These are phyloP conservation scores for Talaromyces sp. DNA, from an alignment of 2,329 filamentous ascomycete genomes.

Conservation along the genomic window DNA sequence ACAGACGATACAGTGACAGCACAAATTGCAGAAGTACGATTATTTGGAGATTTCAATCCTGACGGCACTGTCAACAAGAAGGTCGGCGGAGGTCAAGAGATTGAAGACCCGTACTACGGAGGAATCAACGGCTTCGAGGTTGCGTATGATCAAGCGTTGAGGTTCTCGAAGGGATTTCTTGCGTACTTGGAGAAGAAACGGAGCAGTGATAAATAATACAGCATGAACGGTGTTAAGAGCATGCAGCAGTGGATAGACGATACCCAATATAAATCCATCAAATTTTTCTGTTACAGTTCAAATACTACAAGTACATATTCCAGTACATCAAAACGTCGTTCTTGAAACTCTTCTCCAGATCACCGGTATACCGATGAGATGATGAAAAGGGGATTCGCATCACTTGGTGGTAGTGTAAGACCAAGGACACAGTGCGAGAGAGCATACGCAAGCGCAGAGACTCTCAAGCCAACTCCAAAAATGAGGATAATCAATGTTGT, in stretches of 20 bases:
- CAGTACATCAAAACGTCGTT: not conserved
- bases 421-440: conserved; percentile 66
- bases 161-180: conserved; percentile 75
- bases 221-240: not conserved
- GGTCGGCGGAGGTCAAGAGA: conserved; percentile 58
- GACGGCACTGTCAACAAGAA: conserved; percentile 41
- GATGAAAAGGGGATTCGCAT: conserved; percentile 67
- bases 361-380: conserved; percentile 51
- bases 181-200: conserved; percentile 48
- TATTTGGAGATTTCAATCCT: conserved; percentile 80
- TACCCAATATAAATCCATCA: not conserved
- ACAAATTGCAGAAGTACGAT: conserved; percentile 58
- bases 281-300: too few relatives aligned
- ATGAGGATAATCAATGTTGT: conserved; percentile 79
- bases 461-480: conserved; percentile 55
- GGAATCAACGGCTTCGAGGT: conserved; percentile 73
- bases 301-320: too few relatives aligned
- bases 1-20: conserved; percentile 29
- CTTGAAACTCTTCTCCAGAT: conserved; percentile 54
- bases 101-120: conserved; percentile 93
- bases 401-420: conserved; percentile 71
- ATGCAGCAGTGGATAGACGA: not conserved
- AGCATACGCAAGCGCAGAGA: conserved; percentile 72
- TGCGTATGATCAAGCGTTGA: conserved; percentile 78
- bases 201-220: not conserved